Percentiles rank a stretch among this genome's conserved stretches.
phyloP scores from a whole-genome alignment of 2,329 filamentous ascomycete genomes.

The Colletotrichum sp. region DNA sequence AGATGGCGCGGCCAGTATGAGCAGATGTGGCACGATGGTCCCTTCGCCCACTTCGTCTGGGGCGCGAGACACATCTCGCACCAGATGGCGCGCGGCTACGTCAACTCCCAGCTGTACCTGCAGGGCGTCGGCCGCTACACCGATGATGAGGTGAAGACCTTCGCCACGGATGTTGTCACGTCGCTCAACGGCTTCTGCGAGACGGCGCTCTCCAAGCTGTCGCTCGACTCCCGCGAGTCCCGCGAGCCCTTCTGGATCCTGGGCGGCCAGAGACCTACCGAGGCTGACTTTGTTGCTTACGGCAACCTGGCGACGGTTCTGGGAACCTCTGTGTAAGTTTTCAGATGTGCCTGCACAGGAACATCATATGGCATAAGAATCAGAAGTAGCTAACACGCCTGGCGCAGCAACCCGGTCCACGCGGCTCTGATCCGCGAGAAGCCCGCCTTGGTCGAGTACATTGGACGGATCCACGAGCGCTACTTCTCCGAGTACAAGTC shows the following conservation, averaged over 20 bases:
- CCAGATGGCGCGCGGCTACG: constrained; percentile 9
- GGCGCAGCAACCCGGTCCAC: constrained; percentile 13
- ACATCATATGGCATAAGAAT: no score
- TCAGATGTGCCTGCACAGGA: no score
- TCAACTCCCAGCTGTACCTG: constrained; percentile 23
- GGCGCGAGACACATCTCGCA: constrained; percentile 21
- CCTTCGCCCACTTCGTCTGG: constrained; percentile 20
- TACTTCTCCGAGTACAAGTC: constrained; percentile 20
- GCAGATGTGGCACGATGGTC: constrained; percentile 23
- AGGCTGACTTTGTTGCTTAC: constrained; percentile 24
- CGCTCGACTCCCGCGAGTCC: not conserved
- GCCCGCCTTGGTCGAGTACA: constrained; percentile 18
- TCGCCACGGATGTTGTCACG: constrained; percentile 22
- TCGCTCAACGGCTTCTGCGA: constrained; percentile 22
- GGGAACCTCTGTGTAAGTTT: constrained; percentile 16
- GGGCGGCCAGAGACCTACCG: constrained; percentile 24
- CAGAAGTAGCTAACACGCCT: not conserved
- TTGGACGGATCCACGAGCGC: constrained; percentile 18
- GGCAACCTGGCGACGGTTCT: constrained; percentile 17
- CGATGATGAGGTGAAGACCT: constrained; percentile 20
- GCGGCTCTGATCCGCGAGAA: constrained; percentile 19
- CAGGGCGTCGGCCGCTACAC: constrained; percentile 24
- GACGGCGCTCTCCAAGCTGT: constrained; percentile 12
- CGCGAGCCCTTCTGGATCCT: constrained; percentile 27
- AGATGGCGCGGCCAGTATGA: constrained; percentile 24